Base-by-base conservation (phyloP, 371 early-diverging fungal genomes). In the Lichtheimia hyalospora region DNA sequence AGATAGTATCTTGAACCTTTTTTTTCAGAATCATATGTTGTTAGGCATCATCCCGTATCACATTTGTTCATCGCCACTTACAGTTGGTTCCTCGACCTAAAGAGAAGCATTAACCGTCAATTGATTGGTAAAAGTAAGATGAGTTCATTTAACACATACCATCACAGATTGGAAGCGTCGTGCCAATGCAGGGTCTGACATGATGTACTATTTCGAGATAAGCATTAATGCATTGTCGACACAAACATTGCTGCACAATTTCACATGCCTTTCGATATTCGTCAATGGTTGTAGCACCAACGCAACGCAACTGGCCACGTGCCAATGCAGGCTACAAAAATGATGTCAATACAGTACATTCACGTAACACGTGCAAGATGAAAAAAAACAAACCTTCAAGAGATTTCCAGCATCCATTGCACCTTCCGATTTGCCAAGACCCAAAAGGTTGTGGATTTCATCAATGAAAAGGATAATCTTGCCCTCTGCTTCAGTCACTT, bases 201-300 rank as follows among this genome's bases (percentile, higher is more conserved):
- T 91, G 41, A 91, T 88, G 61, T 91, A 85, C 67, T 75, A 34
- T 34, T 34, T 34, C 0, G 34, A 10, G 34, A 34, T 34, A 34
- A 34, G 34, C 34, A 34, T 34, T 34, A 34, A 34, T 34, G 34
- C 34, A 34, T 34, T 10, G 34, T 34, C 10, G 34, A 34, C 34
- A 34, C 6, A 34, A 49, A 5, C 4, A 2, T 27, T n/a, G 43
- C 34, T 18, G 42, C 15, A 28, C 27, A 41, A 20, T 40, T 5
- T 8, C 18, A 51, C 43, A 52, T 52, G 54, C 65, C 66, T 74
- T 88, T 68, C 94, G 82, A 67, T 94, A 95, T 64, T 95, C 96
- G 53, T 91, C 92, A 62, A 87, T 84, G 2, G 96, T 95, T 4
- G 96, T 95, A 0, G 96, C 94, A 48, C 96, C 96, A 52, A 90